Evolutionary conservation across 1,139 yeast species (phyloP).

Genomic region (Diutina sp.): DNA sequence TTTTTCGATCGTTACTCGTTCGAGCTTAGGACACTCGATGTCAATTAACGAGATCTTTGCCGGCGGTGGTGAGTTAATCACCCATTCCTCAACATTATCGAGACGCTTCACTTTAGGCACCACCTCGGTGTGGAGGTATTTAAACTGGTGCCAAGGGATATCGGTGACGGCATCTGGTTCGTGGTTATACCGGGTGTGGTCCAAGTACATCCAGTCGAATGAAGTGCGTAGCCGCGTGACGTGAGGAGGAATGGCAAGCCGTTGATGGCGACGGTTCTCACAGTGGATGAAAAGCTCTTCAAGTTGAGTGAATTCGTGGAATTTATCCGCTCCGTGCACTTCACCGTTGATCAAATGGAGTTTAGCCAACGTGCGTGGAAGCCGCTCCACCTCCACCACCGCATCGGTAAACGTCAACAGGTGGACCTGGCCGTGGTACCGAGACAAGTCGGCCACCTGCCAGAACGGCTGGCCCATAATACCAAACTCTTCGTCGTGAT

Average conservation of each 20-base stretch:
- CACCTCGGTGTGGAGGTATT: not conserved
- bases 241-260: not conserved
- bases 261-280: not conserved
- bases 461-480: not conserved
- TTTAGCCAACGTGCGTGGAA: not conserved
- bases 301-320: not conserved
- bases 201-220: not conserved
- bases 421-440: not conserved
- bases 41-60: not conserved
- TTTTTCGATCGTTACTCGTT: not conserved
- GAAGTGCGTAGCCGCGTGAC: not conserved
- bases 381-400: not conserved
- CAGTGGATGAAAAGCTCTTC: not conserved
- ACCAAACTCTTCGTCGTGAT: not conserved
- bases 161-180: not conserved
- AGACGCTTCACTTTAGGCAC: not conserved
- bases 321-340: not conserved
- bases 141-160: not conserved
- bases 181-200: not conserved
- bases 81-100: not conserved
- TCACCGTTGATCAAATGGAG: not conserved
- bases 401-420: not conserved
- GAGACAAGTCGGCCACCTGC: not conserved
- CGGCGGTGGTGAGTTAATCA: not conserved
- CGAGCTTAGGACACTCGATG: not conserved